A percentile compares a stretch with the other conserved stretches of the same genome.
phyloP scores from a whole-genome alignment of 2,329 filamentous ascomycete species.

The Calycina herbarum region DNA sequence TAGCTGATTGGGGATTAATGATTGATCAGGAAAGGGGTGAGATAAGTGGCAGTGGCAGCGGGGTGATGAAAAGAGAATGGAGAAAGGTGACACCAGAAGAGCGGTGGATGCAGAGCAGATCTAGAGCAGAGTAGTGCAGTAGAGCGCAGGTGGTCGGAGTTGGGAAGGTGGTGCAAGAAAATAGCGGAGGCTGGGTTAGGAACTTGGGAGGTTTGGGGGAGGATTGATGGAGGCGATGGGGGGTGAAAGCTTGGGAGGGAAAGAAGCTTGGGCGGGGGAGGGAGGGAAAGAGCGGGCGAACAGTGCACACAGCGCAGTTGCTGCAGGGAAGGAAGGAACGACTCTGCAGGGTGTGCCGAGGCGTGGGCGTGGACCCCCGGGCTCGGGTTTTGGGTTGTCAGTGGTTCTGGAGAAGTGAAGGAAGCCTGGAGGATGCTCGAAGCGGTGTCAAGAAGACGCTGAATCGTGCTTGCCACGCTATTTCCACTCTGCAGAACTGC shows the following conservation, averaged over 20 bases:
- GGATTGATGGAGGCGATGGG: constrained; percentile 16
- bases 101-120: constrained; percentile 21
- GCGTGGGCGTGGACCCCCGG: neutral
- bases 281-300: neutral
- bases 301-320: neutral
- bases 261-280: neutral
- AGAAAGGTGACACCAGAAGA: constrained; percentile 30
- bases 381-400: neutral
- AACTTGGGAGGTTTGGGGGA: constrained; percentile 7
- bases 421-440: neutral
- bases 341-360: neutral
- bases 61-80: constrained; percentile 38
- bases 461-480: constrained; percentile 3
- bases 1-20: constrained; percentile 34
- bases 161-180: constrained; percentile 9
- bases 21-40: constrained; percentile 37
- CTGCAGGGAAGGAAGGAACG: neutral
- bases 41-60: constrained; percentile 18
- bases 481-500: neutral
- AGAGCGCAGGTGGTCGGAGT: neutral
- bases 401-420: neutral
- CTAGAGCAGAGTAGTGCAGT: constrained; percentile 18
- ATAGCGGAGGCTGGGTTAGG: constrained; percentile 23
- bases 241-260: constrained; percentile 4
- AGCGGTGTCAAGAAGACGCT: constrained; percentile 4